phyloP scores from a whole-genome alignment of 2,329 filamentous ascomycete species.

The Paramyrothecium roridum region DNA sequence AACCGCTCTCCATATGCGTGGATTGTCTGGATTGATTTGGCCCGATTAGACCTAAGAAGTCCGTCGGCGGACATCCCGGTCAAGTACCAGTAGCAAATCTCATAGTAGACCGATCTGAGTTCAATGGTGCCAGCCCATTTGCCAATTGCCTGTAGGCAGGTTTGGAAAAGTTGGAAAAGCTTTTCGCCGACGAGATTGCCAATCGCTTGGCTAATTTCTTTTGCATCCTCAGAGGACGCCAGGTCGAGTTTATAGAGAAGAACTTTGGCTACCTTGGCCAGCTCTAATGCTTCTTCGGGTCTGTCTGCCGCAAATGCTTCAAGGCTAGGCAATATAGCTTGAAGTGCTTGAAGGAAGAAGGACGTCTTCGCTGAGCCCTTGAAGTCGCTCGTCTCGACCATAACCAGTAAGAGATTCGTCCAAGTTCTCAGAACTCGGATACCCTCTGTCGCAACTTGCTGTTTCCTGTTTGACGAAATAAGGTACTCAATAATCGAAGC shows the following conservation, averaged over 20 bases:
- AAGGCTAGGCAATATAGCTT: slow-evolving; percentile 83
- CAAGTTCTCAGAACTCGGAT: slow-evolving; percentile 75
- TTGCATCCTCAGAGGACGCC: slow-evolving; percentile 29
- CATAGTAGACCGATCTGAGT: slow-evolving; percentile 83
- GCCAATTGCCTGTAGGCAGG: slow-evolving; percentile 75
- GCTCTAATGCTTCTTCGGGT: slow-evolving; percentile 66
- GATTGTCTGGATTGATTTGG: slow-evolving; percentile 70
- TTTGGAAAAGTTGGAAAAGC: slow-evolving; percentile 86
- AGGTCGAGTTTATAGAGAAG: slow-evolving; percentile 71
- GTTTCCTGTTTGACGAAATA: slow-evolving; percentile 59
- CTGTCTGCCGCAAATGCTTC: slow-evolving; percentile 72
- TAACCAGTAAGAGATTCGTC: slow-evolving; percentile 79
- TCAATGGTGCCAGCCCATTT: slow-evolving; percentile 67
- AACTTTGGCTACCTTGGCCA: slow-evolving; percentile 72
- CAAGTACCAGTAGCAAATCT: slow-evolving; percentile 85
- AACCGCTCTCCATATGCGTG: slow-evolving; percentile 69
- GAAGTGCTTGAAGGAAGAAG: slow-evolving; percentile 82
- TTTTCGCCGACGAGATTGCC: slow-evolving; percentile 83
- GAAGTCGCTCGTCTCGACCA: slow-evolving; percentile 79
- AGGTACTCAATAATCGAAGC: slow-evolving; percentile 59
- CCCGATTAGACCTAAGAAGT: slow-evolving; percentile 41
- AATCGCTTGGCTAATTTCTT: slow-evolving; percentile 43
- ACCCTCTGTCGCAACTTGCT: slow-evolving; percentile 53
- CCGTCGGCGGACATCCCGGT: slow-evolving; percentile 61
- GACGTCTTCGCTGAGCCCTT: slow-evolving; percentile 67